Evolutionary conservation across 1,139 yeast species (phyloP).

Genomic region (Hanseniaspora gamundiae): DNA sequence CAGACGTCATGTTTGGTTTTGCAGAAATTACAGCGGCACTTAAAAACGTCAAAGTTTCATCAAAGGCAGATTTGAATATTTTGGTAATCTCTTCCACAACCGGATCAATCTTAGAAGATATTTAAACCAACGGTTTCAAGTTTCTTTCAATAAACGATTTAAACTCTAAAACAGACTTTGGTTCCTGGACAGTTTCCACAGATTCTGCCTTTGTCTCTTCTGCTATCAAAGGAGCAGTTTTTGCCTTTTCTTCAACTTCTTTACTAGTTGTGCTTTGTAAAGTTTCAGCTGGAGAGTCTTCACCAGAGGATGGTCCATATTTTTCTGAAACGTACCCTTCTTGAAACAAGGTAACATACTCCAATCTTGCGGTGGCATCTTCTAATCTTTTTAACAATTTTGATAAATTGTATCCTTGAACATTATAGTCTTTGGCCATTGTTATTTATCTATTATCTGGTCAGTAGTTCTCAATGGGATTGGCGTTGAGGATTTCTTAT

Average conservation of each 20-base stretch:
- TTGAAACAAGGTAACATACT: slow-evolving; percentile 75
- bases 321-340: slow-evolving; percentile 29
- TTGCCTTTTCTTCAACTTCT: no score
- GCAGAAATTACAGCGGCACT: slow-evolving; percentile 45
- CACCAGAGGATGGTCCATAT: slow-evolving; percentile 2
- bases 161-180: slow-evolving; percentile 41
- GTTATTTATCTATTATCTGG: no score
- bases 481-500: no score
- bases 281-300: background rate
- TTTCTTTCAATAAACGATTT: slow-evolving; percentile 39
- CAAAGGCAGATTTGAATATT: slow-evolving; percentile 47
- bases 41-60: slow-evolving; percentile 46
- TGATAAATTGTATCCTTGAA: slow-evolving; percentile 71
- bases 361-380: slow-evolving; percentile 87
- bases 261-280: background rate
- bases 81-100: slow-evolving; percentile 48
- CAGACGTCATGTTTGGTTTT: slow-evolving; percentile 50
- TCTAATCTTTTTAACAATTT: slow-evolving; percentile 76
- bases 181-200: slow-evolving; percentile 20
- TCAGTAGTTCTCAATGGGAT: no score
- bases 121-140: slow-evolving; percentile 48
- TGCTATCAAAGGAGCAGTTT: slow-evolving; percentile 16
- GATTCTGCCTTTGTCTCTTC: slow-evolving; percentile 16
- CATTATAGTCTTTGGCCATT: slow-evolving; percentile 13
- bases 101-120: slow-evolving; percentile 51